Percentiles rank a stretch among this genome's conserved stretches.
These are phyloP conservation scores for Globisporangium sylvaticum DNA, from an alignment of 352 stramenopile genomes.

Conservation along the genomic window DNA sequence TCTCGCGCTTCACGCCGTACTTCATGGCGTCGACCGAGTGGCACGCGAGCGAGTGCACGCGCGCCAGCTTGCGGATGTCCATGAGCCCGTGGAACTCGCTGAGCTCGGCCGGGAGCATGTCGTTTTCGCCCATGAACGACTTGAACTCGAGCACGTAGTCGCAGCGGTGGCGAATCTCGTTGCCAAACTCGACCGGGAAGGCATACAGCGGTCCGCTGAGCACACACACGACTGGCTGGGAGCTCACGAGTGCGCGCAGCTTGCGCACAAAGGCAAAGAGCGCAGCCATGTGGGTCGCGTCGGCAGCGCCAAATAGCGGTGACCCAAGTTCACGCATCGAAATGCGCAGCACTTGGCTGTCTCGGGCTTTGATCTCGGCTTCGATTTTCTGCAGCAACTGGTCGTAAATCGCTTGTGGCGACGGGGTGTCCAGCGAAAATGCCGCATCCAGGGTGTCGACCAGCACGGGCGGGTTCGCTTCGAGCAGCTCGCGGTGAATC, in stretches of 20 bases:
- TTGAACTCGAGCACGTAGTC: constrained; percentile 60
- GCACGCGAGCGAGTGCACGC: constrained; percentile 48
- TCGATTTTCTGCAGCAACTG: constrained; percentile 25
- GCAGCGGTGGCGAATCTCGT: constrained; percentile 45
- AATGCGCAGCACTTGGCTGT: constrained; percentile 36
- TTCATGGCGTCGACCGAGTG: constrained; percentile 52
- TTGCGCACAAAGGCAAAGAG: constrained; percentile 35
- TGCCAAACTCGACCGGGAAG: constrained; percentile 28
- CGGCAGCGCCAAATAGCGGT: constrained; percentile 28
- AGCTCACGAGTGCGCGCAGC: constrained; percentile 25
- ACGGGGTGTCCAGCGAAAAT: not conserved
- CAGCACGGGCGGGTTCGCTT: constrained; percentile 30
- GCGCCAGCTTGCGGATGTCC: constrained; percentile 53
- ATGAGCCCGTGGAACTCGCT: constrained; percentile 58
- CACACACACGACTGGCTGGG: constrained; percentile 23
- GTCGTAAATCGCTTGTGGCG: constrained; percentile 23
- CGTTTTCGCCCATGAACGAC: constrained; percentile 51
- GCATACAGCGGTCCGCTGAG: constrained; percentile 25
- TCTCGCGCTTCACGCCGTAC: constrained; percentile 61
- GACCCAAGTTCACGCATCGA: constrained; percentile 44
- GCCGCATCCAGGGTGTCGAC: constrained; percentile 20
- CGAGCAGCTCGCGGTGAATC: constrained; percentile 51
- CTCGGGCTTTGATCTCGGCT: constrained; percentile 10
- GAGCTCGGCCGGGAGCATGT: constrained; percentile 55
- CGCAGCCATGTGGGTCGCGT: constrained; percentile 36